phyloP scores from a whole-genome alignment of 176 grass and related monocot genomes.

The Saccharum officinarum region DNA sequence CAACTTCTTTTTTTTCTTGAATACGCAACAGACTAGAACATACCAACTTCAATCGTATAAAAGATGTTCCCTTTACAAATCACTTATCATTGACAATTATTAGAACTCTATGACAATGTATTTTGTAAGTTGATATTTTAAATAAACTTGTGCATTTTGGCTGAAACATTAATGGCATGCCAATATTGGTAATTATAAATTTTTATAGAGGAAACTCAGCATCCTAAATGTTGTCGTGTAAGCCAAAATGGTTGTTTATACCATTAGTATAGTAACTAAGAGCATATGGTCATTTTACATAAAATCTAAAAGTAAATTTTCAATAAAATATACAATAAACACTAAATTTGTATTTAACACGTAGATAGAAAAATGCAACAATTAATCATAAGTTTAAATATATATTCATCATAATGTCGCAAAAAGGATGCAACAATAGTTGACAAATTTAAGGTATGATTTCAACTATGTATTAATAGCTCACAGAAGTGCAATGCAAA shows the following conservation, averaged over 20 bases:
- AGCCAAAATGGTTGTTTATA: background rate
- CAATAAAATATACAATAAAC: background rate
- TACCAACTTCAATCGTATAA: background rate
- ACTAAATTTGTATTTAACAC: background rate
- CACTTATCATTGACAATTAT: background rate
- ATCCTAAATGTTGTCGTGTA: background rate
- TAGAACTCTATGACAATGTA: background rate
- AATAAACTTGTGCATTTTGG: background rate
- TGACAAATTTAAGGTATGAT: background rate
- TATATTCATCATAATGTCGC: no score
- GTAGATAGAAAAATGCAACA: background rate
- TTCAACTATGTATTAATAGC: no score
- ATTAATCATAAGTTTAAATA: no score
- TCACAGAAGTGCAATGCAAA: background rate
- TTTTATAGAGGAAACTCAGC: background rate
- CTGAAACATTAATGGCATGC: background rate
- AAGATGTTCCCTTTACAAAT: background rate
- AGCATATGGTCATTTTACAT: background rate
- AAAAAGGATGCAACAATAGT: background rate
- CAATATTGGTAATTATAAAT: background rate
- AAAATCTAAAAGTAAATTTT: background rate
- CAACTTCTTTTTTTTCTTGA: background rate
- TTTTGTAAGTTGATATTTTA: background rate
- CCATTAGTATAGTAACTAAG: background rate
- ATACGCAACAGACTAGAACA: background rate